These are phyloP conservation scores for Trichosanthes truncata DNA, from an alignment of 306 rosid species.

Conservation along the genomic window DNA sequence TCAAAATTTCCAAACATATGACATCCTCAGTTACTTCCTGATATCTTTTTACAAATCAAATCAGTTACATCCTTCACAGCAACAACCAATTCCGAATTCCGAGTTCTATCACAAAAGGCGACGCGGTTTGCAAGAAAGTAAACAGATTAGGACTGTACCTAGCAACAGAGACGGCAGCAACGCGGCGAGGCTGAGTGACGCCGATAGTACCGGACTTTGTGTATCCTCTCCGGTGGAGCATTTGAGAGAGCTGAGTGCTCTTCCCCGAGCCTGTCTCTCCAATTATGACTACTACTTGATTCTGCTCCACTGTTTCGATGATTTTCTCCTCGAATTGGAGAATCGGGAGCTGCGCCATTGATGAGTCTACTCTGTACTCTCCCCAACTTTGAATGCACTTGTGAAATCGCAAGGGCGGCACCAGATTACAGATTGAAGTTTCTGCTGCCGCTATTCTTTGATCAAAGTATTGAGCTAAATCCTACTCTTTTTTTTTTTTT, in stretches of 20 bases:
- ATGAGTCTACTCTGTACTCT: neutral
- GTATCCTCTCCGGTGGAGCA: conserved; percentile 70
- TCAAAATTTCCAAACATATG: neutral
- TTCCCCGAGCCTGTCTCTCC: conserved; percentile 98
- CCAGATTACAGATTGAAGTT: neutral
- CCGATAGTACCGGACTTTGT: conserved; percentile 54
- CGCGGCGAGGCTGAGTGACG: conserved; percentile 96
- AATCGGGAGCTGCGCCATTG: conserved; percentile 74
- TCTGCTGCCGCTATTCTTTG: neutral
- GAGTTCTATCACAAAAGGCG: neutral
- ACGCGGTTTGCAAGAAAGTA: neutral
- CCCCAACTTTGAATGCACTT: neutral
- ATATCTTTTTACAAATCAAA: neutral
- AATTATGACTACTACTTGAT: conserved; percentile 60
- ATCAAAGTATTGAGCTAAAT: neutral
- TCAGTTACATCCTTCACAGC: neutral
- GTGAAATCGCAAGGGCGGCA: neutral
- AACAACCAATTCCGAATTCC: neutral
- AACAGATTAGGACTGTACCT: conserved; percentile 22
- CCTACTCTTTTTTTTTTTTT: too few relatives aligned
- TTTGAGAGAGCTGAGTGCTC: conserved; percentile 95
- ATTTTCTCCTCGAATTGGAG: conserved; percentile 75
- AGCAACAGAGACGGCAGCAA: conserved; percentile 88
- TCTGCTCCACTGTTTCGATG: conserved; percentile 51
- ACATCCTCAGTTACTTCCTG: neutral